Conservation (phyloP, 257 asterid genomes). For the Scutellaria baicalensis region DNA sequence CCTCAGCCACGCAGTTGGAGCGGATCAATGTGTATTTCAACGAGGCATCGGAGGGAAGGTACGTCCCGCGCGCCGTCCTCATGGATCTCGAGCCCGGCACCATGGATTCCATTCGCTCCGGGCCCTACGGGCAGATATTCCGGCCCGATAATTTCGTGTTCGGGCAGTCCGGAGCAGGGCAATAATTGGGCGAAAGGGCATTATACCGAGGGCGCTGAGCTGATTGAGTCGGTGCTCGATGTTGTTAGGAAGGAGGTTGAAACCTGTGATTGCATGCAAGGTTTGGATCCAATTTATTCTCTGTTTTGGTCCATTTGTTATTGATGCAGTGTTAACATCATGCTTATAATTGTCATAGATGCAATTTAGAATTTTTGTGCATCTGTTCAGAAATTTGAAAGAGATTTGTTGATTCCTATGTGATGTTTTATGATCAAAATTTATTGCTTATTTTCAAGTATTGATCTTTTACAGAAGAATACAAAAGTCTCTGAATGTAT, state of each 20-base stretch:
- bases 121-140: constrained; percentile 55
- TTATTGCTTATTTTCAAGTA: neutral
- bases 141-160: constrained; percentile 60
- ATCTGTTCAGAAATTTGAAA: neutral
- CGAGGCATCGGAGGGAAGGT: constrained; percentile 60
- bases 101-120: constrained; percentile 57
- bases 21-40: constrained; percentile 55
- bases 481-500: neutral
- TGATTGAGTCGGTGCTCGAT: constrained; percentile 63
- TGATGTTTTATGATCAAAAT: neutral
- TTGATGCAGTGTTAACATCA: neutral
- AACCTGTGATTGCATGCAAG: constrained; percentile 67
- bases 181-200: constrained; percentile 73
- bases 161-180: constrained; percentile 61
- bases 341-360: neutral
- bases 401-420: neutral
- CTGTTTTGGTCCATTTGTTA: neutral
- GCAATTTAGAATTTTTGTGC: neutral
- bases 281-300: constrained; percentile 11
- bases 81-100: constrained; percentile 76
- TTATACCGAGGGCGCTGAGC: constrained; percentile 64
- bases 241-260: constrained; percentile 69
- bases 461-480: neutral
- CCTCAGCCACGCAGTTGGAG: constrained; percentile 41
- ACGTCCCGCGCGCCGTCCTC: constrained; percentile 58